Evolutionary conservation across 2,329 filamentous ascomycete species (phyloP), one percentile per base, ranked within the genome.

Genomic region (Fusarium sp.): DNA sequence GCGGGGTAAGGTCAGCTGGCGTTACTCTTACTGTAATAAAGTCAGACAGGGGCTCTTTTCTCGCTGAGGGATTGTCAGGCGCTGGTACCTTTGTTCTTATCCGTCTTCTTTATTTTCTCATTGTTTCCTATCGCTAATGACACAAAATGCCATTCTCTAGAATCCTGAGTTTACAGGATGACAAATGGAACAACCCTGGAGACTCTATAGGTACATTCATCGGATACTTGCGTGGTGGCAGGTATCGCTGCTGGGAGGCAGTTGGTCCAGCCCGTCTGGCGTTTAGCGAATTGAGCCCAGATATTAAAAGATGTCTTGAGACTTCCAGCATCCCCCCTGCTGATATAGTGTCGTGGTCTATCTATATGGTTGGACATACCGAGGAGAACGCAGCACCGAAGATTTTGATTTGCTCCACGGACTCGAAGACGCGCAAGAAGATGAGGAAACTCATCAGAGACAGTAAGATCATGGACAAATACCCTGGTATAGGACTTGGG

Each of bases 1-100:
- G 50, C 50, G 32, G 34, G 50, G 51, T 39, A 39, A 28, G 4
- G 5, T 39, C 34, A 39, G 50, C 4, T 39, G 18, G 50, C 7
- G 0, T 38, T 22, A 32, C 30, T 32, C 30, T 13, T 32, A 32
- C 5, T 14, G 13, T 14, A 2, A 22, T 15, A 39, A 48, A 22
- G 6, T 30, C 50, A 36, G 34, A 17, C 13, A 0, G 2, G 0
- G 6, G 34, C 13, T 8, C 24, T 15, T 9, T n/a, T 54, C 51
- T 1, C 2, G 9, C 5, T 28, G 10, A 39, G 4, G 6, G 5
- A 26, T 2, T 14, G 50, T 38, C 48, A 26, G n/a, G 48, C 50
- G 1, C n/a, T 38, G 50, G 9, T 0, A 14, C 4, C 18, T 17
- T 24, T 0, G 50, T 28, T 1, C 0, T 5, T 20, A 12, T 38